Base-by-base conservation (phyloP, 2,329 filamentous ascomycete species). In the Conoideocrella luteorostrata region DNA sequence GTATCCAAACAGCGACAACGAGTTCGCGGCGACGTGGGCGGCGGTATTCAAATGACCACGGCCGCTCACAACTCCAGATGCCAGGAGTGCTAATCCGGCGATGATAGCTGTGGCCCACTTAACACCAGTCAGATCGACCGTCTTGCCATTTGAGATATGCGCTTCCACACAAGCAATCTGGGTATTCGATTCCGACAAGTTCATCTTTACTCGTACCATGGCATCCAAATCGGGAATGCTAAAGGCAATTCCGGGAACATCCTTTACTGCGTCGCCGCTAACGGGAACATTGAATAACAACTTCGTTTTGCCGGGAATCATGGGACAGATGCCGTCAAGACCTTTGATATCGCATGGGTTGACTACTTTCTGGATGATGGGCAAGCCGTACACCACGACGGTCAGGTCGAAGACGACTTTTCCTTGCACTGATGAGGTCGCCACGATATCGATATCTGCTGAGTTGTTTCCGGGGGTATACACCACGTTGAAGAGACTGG, bases 41-140 rank as follows among this genome's bases (percentile, higher is more conserved):
- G 90, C 90, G 7, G 90, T 93, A 61, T 95, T 96, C 33, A 88
- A 86, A 64, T 96, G 88, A n/a, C 90, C 90, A 4, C 95, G 71
- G 24, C 89, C 89, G 24, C 88, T 95, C 15, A 90, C 86, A 51
- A 95, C 77, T 47, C 88, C 90, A 34, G 90, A 95, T 5, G 88
- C 84, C 41, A 88, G 74, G 30, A 96, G 73, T 51, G 86, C 88
- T 33, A 95, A 69, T 50, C 87, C 88, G 50, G 88, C 87, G 56
- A 96, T 88, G 51, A 93, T 74, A 44, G 90, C 90, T 18, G 89
- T 89, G 28, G 80, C 75, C 90, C 90, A 96, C 56, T 88, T 88
- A 32, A 96, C 88, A 46, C 82, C 88, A 50, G 86, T 74, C 54
- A 95, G 79, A 61, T 95, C 82, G 41, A 96, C 90, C 0, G 88